Percentiles rank a stretch among this genome's conserved stretches.
These are phyloP conservation scores for Lecanosticta acicola DNA, from an alignment of 2,329 filamentous ascomycete species.

Conservation along the genomic window DNA sequence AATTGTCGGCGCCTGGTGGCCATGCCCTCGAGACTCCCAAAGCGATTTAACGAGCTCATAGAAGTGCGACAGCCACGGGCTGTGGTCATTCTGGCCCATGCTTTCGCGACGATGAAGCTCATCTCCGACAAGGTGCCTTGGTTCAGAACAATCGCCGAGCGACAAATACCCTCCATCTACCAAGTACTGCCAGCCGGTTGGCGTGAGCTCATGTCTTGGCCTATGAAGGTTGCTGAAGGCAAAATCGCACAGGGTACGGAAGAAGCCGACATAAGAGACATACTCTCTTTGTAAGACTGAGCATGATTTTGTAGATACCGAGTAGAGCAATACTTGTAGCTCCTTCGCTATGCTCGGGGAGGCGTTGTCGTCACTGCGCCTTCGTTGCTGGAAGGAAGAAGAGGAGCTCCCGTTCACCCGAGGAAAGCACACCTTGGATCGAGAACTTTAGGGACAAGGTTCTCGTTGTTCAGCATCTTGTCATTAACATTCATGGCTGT, in stretches of 20 bases:
- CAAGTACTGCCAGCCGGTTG: conserved; percentile 18
- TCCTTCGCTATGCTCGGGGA: too few species aligned
- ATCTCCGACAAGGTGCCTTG: conserved; percentile 21
- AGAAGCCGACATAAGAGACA: conserved; percentile 11
- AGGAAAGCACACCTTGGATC: too few species aligned
- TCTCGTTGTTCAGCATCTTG: too few species aligned
- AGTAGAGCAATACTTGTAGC: too few species aligned
- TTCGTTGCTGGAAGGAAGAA: not conserved
- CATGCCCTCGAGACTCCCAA: conserved; percentile 23
- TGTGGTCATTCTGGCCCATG: conserved; percentile 21
- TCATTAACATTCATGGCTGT: not conserved
- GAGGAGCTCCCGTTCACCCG: conserved; percentile 17
- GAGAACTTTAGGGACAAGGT: too few species aligned
- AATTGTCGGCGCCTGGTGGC: conserved; percentile 23
- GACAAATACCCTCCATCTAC: conserved; percentile 19
- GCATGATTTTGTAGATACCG: not conserved
- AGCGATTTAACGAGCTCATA: conserved; percentile 22
- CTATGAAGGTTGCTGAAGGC: conserved; percentile 15
- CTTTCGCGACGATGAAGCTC: conserved; percentile 25
- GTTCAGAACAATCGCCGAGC: conserved; percentile 23
- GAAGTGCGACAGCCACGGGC: conserved; percentile 21
- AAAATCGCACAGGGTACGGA: conserved; percentile 6
- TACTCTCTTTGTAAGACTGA: conserved; percentile 5
- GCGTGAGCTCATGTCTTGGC: conserved; percentile 22
- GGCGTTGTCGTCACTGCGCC: not conserved